Base-by-base conservation (phyloP, 768 basidiomycete species). In the Cytidiella melzeri region DNA sequence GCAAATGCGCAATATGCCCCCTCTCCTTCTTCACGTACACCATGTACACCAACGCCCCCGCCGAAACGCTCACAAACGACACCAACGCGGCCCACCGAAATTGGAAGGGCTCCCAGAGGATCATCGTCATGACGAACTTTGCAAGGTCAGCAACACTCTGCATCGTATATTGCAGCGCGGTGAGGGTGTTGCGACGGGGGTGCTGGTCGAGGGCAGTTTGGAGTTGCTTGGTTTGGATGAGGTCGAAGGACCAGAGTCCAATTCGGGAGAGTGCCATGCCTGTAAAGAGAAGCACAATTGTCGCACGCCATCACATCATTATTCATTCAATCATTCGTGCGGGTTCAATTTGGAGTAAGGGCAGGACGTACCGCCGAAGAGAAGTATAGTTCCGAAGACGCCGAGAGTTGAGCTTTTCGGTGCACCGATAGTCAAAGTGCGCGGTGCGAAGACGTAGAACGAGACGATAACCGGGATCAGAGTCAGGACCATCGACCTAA, bases 171-270 rank as follows among this genome's bases (percentile, higher is more conserved):
- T 71, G 71, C 0, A 70, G 61, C 0, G 64, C 64, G 23, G 65
- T 69, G 42, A 77, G 60, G 0, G 68, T 61, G 46, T 78, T 79
- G 5, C 72, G 63, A 4, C 71, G 60, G 1, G 76, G 74, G 54
- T 79, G 71, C 5, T 64, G 45, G 13, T 63, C 60, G 4, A 80
- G 67, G 0, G 71, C 66, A 12, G 66, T 60, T 55, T 80, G 77
- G 4, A 80, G 62, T 47, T 73, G 66, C 50, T 77, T 73, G 10
- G 75, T 62, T 47, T 80, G 77, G 41, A 66, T 64, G 6, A 80
- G 66, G 55, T 80, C 78, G 57, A 80, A 79, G 0, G 70, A 66
- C 76, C 76, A 79, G 0, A 80, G 65, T 0, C 76, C 75, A 26
- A 76, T 68, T 5, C 74, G 62, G 0, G 70, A 71, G 1, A 72